phyloP scores from a whole-genome alignment of 1,284 basidiomycete species.

The Ganoderma lucidum region DNA sequence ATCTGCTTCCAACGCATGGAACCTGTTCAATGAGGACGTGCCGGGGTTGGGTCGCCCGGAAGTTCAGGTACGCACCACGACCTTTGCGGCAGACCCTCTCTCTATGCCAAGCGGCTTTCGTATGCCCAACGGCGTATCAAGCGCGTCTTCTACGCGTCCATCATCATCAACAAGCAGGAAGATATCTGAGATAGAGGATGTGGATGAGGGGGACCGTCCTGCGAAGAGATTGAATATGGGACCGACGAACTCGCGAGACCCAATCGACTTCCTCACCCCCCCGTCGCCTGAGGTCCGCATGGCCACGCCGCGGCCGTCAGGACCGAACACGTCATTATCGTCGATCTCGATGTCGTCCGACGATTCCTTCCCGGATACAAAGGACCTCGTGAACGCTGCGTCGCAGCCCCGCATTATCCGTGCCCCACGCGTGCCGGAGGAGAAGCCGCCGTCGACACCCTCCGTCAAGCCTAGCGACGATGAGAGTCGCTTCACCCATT shows the following conservation, averaged over 20 bases:
- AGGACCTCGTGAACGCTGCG: constrained; percentile 51
- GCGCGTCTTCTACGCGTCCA: constrained; percentile 59
- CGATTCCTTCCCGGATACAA: constrained; percentile 62
- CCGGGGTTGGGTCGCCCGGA: constrained; percentile 47
- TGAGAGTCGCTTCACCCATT: constrained; percentile 55
- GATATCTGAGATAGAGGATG: constrained; percentile 46
- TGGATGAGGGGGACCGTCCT: constrained; percentile 65
- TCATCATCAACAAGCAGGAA: constrained; percentile 45
- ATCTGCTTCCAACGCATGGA: constrained; percentile 46
- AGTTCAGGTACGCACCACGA: constrained; percentile 44
- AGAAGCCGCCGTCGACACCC: constrained; percentile 28
- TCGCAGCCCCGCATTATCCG: constrained; percentile 63
- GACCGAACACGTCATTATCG: constrained; percentile 48
- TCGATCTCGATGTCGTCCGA: constrained; percentile 59
- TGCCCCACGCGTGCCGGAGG: constrained; percentile 45
- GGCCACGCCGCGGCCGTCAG: constrained; percentile 57
- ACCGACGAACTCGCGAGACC: constrained; percentile 45
- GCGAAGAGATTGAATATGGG: constrained; percentile 72
- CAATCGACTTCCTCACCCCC: constrained; percentile 53
- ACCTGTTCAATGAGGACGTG: constrained; percentile 47
- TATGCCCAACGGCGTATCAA: constrained; percentile 47
- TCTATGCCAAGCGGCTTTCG: constrained; percentile 67
- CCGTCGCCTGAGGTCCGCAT: constrained; percentile 65
- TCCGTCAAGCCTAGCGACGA: constrained; percentile 30
- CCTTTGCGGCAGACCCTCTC: constrained; percentile 59